Evolutionary conservation across 176 grass and related monocot genomes (phyloP), one percentile per base, ranked within the genome.

Genomic region (Juncus inflexus): DNA sequence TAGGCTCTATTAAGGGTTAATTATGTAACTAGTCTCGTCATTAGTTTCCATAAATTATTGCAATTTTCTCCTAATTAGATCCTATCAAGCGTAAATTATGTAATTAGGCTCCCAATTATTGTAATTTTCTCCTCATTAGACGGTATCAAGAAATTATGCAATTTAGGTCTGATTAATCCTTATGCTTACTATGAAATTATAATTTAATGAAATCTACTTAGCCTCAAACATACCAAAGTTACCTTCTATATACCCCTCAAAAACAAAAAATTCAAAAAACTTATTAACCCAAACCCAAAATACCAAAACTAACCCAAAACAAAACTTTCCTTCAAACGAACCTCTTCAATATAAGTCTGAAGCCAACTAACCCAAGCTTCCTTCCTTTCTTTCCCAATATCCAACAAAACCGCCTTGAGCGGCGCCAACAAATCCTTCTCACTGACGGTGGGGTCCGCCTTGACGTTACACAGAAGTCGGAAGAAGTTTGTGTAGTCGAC

Each of bases 401-500:
- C 94, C 69, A 97, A 70, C 50, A 97, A 79, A 60, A 76, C 94
- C 72, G 94, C 85, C 70, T 97, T 97, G 39, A 97, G 73, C n/a
- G 94, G 94, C 52, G 72, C 65, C 64, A 97, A 82, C 6, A 97
- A 75, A 65, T 91, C 77, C 42, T 69, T 84, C 50, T 91, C 85
- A 41, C 82, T 67, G 80, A 85, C 81, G 3, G 38, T 77, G 55
- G 36, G 14, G 12, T 91, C 85, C 0, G 94, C 88, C 62, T 86
- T 97, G 12, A 97, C 78, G 76, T 97, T 97, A 0, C 82, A 91
- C 67, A 97, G 80, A 72, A 89, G 84, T 56, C 94, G 82, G 43
- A 97, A 97, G 72, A 97, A 97, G 51, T 92, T 97, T 39, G 94
- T 97, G 55, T 91, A 97, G 57, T 97, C 94, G 38, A 97, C 94